Conservation (phyloP, 495 filamentous ascomycete species). For the Annulohypoxylon maeteangense region DNA sequence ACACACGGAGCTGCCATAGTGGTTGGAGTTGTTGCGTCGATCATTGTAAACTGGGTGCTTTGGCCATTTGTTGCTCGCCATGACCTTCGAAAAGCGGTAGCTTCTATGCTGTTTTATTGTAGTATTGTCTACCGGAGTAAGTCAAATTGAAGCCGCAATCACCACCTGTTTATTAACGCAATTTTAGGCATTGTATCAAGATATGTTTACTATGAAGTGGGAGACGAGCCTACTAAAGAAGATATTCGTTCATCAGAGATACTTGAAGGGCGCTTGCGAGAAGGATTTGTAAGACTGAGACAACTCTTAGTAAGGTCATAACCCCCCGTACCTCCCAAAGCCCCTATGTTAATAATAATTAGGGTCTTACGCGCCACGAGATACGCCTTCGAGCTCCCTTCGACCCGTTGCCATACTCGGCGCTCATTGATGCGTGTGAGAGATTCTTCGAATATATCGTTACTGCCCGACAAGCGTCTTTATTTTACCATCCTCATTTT, state of each 20-base stretch:
- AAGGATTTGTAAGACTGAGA: conserved; percentile 67
- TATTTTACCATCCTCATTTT: conserved; percentile 65
- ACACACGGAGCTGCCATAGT: conserved; percentile 61
- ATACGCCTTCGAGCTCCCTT: conserved; percentile 68
- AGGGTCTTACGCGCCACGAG: conserved; percentile 65
- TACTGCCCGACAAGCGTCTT: conserved; percentile 64
- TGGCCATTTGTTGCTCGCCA: conserved; percentile 70
- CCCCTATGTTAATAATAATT: background rate
- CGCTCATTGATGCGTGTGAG: conserved; percentile 64
- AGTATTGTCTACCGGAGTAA: conserved; percentile 62
- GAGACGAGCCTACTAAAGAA: conserved; percentile 58
- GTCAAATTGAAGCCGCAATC: background rate
- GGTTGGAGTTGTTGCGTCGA: conserved; percentile 60
- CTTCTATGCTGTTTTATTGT: conserved; percentile 64
- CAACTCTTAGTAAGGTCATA: conserved; percentile 59
- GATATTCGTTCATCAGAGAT: conserved; percentile 66
- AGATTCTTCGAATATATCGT: conserved; percentile 68
- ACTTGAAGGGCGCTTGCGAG: conserved; percentile 65
- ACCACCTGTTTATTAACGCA: background rate
- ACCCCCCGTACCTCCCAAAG: background rate
- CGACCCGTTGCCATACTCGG: conserved; percentile 65
- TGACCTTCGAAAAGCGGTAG: conserved; percentile 65
- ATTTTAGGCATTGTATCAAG: conserved; percentile 61
- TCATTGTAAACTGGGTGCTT: conserved; percentile 66
- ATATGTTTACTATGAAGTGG: conserved; percentile 67